Evolutionary conservation across 2,329 filamentous ascomycete genomes (phyloP).

Genomic region (Nectriaceae sp.): DNA sequence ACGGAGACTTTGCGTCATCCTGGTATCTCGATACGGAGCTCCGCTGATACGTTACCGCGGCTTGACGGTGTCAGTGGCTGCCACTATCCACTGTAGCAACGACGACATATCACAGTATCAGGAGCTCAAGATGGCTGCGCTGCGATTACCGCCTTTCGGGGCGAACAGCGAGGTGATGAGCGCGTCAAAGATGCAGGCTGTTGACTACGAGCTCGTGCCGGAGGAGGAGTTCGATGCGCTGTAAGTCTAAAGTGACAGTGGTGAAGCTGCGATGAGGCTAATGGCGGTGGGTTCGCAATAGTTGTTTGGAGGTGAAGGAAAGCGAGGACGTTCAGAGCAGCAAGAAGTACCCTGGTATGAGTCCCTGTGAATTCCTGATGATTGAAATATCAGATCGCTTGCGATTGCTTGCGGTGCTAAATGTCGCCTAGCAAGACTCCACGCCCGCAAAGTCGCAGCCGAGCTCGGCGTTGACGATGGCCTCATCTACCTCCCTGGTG

Average conservation of each 20-base stretch:
- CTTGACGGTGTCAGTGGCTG: too few species aligned
- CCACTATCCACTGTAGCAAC: too few species aligned
- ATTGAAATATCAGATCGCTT: background rate
- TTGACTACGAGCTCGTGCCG: constrained; percentile 40
- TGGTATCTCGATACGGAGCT: background rate
- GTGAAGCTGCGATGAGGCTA: too few species aligned
- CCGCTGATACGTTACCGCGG: background rate
- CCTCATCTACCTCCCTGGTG: constrained; percentile 58
- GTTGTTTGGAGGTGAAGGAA: constrained; percentile 42
- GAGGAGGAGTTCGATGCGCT: constrained; percentile 58
- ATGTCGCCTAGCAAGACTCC: constrained; percentile 49
- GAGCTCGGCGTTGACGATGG: constrained; percentile 52
- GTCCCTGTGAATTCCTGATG: background rate
- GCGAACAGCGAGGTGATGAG: background rate
- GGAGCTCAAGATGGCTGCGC: background rate
- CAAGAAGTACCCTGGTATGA: constrained; percentile 42
- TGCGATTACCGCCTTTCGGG: background rate
- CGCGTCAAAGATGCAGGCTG: background rate
- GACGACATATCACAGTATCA: too few species aligned
- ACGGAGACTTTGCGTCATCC: background rate
- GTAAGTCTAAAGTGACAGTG: constrained; percentile 37
- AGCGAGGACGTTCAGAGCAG: constrained; percentile 14
- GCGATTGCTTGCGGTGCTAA: background rate
- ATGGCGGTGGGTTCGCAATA: too few species aligned
- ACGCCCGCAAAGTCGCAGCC: constrained; percentile 57